Percentiles rank a stretch among this genome's conserved stretches.
These are phyloP conservation scores for Tremellales sp. DNA, from an alignment of 1,284 basidiomycete genomes.

Conservation along the genomic window DNA sequence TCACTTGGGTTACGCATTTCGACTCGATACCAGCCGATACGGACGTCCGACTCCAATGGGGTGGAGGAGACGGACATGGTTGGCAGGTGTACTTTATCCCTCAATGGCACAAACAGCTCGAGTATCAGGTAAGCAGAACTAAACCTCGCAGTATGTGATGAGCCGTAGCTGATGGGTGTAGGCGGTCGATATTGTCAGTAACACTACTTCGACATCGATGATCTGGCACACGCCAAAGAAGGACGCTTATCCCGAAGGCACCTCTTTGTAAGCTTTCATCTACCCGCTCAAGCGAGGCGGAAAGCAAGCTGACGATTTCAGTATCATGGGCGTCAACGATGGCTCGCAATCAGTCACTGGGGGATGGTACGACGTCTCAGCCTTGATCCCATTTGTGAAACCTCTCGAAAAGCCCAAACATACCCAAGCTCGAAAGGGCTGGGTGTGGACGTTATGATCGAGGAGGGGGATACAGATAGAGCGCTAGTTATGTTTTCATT, in stretches of 20 bases:
- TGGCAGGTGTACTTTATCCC: conserved; percentile 33
- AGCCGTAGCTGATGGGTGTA: not conserved
- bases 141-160: not conserved
- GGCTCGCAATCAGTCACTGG: conserved; percentile 10
- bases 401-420: not conserved
- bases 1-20: conserved; percentile 10
- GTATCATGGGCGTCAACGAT: conserved; percentile 32
- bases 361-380: conserved; percentile 33
- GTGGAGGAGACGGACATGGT: conserved; percentile 25
- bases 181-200: conserved; percentile 22
- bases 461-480: no score
- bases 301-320: conserved; percentile 5
- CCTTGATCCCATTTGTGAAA: conserved; percentile 3
- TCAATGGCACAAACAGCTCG: conserved; percentile 23
- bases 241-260: conserved; percentile 19
- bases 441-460: not conserved
- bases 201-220: conserved; percentile 7
- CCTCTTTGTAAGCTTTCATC: conserved; percentile 27
- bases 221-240: conserved; percentile 22
- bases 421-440: not conserved
- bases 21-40: conserved; percentile 16
- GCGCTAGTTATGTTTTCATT: no score
- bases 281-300: not conserved
- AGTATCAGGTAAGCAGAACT: conserved; percentile 22
- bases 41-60: conserved; percentile 19